Evolutionary conservation across 495 filamentous ascomycete species (phyloP).

Genomic region (Neurospora sp.): DNA sequence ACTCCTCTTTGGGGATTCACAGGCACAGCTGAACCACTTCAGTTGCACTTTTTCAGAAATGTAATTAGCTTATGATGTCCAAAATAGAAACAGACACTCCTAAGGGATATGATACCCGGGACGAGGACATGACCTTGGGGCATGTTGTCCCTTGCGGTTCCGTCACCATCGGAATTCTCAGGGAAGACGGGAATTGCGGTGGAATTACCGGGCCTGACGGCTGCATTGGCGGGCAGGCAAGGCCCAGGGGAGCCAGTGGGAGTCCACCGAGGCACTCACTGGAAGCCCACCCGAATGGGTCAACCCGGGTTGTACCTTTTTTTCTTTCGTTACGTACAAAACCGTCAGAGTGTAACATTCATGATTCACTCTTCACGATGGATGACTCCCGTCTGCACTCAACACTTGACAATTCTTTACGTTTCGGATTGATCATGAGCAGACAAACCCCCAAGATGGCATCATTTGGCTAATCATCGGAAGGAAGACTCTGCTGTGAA

Average conservation of each 20-base stretch:
- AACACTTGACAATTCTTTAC: not conserved
- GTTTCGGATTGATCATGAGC: not conserved
- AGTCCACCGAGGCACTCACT: not conserved
- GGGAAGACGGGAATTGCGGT: slow-evolving; percentile 6
- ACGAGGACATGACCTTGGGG: not conserved
- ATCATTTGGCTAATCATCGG: not conserved
- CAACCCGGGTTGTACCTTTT: not conserved
- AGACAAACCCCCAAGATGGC: not conserved
- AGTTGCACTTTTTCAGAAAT: too few species aligned
- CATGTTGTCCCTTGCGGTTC: not conserved
- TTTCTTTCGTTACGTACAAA: not conserved
- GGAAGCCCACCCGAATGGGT: not conserved
- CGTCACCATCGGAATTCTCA: slow-evolving; percentile 18
- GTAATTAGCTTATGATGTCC: not conserved
- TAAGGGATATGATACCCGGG: not conserved
- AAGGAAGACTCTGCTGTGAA: not conserved
- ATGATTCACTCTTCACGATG: not conserved
- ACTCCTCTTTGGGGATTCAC: not conserved
- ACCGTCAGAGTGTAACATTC: not conserved
- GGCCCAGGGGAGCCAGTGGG: not conserved
- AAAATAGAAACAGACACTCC: not conserved
- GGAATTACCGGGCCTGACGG: not conserved
- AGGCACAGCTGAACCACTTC: not conserved
- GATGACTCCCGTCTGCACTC: not conserved
- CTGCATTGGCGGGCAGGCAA: not conserved